Evolutionary conservation across 148 eudicot species (phyloP).

Genomic region (Persicaria tinctoria): DNA sequence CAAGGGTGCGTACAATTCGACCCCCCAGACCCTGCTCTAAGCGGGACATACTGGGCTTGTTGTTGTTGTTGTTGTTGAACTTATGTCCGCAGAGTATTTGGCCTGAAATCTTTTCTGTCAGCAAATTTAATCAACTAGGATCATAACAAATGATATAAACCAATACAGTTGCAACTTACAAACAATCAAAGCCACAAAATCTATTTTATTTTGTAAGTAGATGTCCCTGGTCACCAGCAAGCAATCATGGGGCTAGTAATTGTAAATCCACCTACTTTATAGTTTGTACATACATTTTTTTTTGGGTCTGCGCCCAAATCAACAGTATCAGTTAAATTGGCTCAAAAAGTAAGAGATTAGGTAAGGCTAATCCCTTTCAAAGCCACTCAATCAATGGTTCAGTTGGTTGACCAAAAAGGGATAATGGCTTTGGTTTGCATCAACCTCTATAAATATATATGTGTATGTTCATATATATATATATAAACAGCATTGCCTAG

Average conservation of each 20-base stretch:
- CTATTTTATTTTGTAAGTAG: neutral
- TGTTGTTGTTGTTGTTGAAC: too few species aligned
- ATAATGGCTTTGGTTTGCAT: neutral
- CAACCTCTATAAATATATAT: conserved; percentile 1
- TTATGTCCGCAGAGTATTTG: too few species aligned
- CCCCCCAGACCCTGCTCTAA: too few species aligned
- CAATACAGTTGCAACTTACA: too few species aligned
- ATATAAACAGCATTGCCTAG: neutral
- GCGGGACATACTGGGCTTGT: too few species aligned
- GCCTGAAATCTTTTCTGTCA: too few species aligned
- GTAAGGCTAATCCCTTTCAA: conserved; percentile 6
- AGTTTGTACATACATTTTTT: neutral
- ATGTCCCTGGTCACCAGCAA: neutral
- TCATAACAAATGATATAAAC: too few species aligned
- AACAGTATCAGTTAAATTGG: neutral
- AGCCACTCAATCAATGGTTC: neutral
- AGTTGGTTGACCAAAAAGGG: neutral
- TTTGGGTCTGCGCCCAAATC: neutral
- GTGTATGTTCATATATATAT: neutral
- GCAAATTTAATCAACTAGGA: too few species aligned
- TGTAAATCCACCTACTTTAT: conserved; percentile 3
- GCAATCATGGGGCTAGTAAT: neutral
- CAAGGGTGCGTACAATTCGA: too few species aligned
- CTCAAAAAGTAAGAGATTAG: conserved; percentile 12
- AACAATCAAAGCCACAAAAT: neutral